Evolutionary conservation across 2,329 filamentous ascomycete species (phyloP), one percentile per base, ranked within the genome.

Genomic region (Rutstroemia sp.): DNA sequence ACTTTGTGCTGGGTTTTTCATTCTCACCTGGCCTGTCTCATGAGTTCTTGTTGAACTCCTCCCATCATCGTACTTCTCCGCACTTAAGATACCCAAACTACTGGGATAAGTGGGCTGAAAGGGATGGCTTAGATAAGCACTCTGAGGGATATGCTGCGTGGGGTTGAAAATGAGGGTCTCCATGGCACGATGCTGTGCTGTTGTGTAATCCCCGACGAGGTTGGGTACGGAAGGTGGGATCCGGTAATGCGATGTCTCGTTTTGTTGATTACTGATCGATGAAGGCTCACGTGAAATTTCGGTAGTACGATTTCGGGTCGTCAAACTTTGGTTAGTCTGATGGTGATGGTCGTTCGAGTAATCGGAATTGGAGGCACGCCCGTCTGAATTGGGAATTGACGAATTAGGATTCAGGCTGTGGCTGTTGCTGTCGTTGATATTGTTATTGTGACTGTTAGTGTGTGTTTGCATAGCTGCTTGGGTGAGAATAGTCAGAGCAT

Each of bases 51-150:
- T 61, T 56, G 54, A 52, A 59, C 52, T 61, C 56, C 64, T 62
- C 30, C 71, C 71, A 57, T 73, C 71, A 61, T 75, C 67, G 59
- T 76, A 79, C 39, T 71, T 69, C 65, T 79, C 76, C 44, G 75
- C 76, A 63, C 70, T 75, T 50, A 79, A 70, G 47, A 79, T 77
- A n/a, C 62, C 58, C 23, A 69, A 54, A 52, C 48, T 60, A 51
- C 42, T 55, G 58, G 8, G 56, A 56, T 41, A 60, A 60, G 23
- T 54, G 58, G 37, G 48, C 9, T 55, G 58, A 23, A 58, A 64
- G 6, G 55, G 18, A 2, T 50, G 27, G 42, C 60, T 56, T 57
- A 65, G 58, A 41, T 61, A 67, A 5, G 56, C 23, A 51, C 49
- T 46, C 21, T 59, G 60, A 12, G 44, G 38, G 41, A 30, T 21